A percentile compares a stretch with the other conserved stretches of the same genome.
These are phyloP conservation scores for Flaveria robusta DNA, from an alignment of 129 eudicot genomes.

Conservation along the genomic window DNA sequence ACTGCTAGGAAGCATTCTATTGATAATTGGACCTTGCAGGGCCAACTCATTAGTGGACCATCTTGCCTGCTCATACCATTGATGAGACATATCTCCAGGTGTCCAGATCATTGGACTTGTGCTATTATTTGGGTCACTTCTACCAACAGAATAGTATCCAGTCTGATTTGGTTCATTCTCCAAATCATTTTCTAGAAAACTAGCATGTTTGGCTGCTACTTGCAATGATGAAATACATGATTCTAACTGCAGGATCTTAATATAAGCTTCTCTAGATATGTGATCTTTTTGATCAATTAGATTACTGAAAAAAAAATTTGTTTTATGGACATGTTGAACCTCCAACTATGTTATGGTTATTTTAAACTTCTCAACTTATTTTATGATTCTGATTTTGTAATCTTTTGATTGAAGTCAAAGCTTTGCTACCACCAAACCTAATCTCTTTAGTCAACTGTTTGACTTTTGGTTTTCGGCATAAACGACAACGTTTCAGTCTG, in stretches of 20 bases:
- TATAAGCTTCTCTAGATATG: constrained; percentile 49
- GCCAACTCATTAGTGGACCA: constrained; percentile 23
- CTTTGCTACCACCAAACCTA: constrained; percentile 14
- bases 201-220: constrained; percentile 31
- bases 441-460: constrained; percentile 40
- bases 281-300: constrained; percentile 32
- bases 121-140: constrained; percentile 29
- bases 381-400: constrained; percentile 27
- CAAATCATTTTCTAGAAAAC: background rate
- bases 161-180: constrained; percentile 14
- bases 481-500: constrained; percentile 40
- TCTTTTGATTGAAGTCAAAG: constrained; percentile 5
- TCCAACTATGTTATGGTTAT: constrained; percentile 24
- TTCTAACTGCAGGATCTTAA: constrained; percentile 44
- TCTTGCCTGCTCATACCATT: constrained; percentile 22
- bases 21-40: constrained; percentile 13
- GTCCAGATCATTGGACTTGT: constrained; percentile 22
- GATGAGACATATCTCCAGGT: constrained; percentile 20
- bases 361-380: constrained; percentile 34
- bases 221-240: constrained; percentile 43
- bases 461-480: constrained; percentile 38
- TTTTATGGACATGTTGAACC: constrained; percentile 17
- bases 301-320: constrained; percentile 24
- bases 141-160: constrained; percentile 25
- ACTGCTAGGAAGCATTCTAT: constrained; percentile 15